These are phyloP conservation scores for Xylaria cubensis DNA, from an alignment of 495 filamentous ascomycete species.

Conservation along the genomic window DNA sequence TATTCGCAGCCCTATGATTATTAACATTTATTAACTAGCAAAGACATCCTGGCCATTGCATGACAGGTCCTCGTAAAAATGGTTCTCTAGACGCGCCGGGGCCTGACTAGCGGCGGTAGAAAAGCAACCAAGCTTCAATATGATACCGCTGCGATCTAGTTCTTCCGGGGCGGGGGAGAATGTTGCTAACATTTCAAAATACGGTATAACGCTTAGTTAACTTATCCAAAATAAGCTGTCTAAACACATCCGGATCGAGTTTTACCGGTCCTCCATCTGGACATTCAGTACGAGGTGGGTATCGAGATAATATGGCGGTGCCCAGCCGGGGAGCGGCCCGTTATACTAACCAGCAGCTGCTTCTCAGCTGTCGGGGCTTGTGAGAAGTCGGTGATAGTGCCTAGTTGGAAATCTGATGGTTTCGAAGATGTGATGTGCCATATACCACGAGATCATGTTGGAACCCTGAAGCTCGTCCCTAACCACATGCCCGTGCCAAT, in stretches of 20 bases:
- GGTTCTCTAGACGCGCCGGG: neutral
- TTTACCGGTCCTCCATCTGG: neutral
- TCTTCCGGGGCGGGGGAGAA: neutral
- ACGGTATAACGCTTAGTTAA: neutral
- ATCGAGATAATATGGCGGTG: neutral
- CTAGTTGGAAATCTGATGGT: neutral
- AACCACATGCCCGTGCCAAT: neutral
- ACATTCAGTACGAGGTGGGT: neutral
- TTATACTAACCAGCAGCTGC: slow-evolving; percentile 8
- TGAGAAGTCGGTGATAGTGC: neutral
- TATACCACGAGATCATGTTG: slow-evolving; percentile 19
- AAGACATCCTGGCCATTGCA: neutral
- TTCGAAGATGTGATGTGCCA: slow-evolving; percentile 15
- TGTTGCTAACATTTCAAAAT: neutral
- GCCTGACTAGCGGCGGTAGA: neutral
- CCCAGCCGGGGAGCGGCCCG: slow-evolving; percentile 17
- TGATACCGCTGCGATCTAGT: neutral
- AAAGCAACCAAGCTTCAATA: neutral
- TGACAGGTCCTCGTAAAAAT: neutral
- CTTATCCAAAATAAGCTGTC: neutral
- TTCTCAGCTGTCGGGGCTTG: neutral
- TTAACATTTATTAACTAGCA: slow-evolving; percentile 11
- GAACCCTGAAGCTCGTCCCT: slow-evolving; percentile 8
- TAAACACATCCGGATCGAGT: neutral
- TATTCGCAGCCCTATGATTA: slow-evolving; percentile 19